Evolutionary conservation across 805 yeast species (phyloP).

Genomic region (Lipomyces starkeyi): DNA sequence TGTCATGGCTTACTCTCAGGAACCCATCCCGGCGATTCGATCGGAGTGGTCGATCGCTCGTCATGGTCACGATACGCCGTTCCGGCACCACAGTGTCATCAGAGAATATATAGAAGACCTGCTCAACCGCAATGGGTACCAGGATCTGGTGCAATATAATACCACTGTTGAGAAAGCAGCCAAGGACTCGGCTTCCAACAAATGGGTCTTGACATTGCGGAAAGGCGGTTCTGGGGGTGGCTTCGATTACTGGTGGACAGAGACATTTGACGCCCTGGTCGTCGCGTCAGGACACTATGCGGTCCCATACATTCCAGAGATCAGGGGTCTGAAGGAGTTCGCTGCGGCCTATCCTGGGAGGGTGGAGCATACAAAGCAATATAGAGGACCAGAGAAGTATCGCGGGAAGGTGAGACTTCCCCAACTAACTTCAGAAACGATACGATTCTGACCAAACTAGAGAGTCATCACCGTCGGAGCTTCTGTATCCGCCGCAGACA

Average conservation of each 20-base stretch:
- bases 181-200: background rate
- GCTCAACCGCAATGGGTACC: conserved; percentile 5
- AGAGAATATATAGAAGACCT: conserved; percentile 1
- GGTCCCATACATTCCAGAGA: conserved; percentile 5
- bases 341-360: conserved; percentile 2
- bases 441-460: background rate
- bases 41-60: conserved; percentile 3
- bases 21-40: conserved; percentile 2
- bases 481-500: conserved; percentile 4
- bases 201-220: conserved; percentile 4
- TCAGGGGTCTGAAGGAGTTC: conserved; percentile 1
- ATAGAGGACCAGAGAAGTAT: conserved; percentile 1
- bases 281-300: background rate
- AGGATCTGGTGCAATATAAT: background rate
- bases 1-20: conserved; percentile 5
- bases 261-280: conserved; percentile 1
- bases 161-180: conserved; percentile 1
- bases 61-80: conserved; percentile 5
- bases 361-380: conserved; percentile 4
- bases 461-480: conserved; percentile 3
- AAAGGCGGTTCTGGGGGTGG: conserved; percentile 2
- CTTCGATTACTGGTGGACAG: conserved; percentile 4
- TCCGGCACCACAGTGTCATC: conserved; percentile 6
- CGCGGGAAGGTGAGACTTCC: background rate
- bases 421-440: background rate